Base-by-base conservation (phyloP, 2,329 filamentous ascomycete genomes). In the Verticillium klebahnii region DNA sequence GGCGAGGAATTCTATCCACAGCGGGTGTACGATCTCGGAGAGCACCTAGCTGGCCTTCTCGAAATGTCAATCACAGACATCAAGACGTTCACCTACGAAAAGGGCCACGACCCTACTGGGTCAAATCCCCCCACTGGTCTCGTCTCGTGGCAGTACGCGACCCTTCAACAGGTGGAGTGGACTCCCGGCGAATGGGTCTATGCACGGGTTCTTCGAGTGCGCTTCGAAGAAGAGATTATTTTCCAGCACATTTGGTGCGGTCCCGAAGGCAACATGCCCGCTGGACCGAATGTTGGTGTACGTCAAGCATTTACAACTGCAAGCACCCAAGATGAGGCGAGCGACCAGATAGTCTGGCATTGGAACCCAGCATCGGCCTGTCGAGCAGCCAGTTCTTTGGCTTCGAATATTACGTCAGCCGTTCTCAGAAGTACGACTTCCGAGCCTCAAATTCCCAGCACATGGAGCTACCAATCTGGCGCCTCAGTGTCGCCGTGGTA, bases 221-320 rank as follows among this genome's bases (percentile, higher is more conserved):
- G 56, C 8, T 58, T 36, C 17, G 34, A 58, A 19, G 34, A 58
- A 14, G 56, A 58, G 36, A 40, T 58, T 11, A 14, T 58, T n/a
- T 58, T 58, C 56, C 36, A 37, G 34, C 56, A 58, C 7, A 36
- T 58, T 15, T 58, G 56, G 56, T 58, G 56, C 11, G 34, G 29
- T 2, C 56, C 56, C 25, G 36, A 23, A 36, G 6, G n/a, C 15
- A 56, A 32, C 15, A 29, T 23, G 14, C 4, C 25, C 7, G 11
- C 25, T 31, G 54, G 15, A 7, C 12, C 37, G 2, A n/a, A 5
- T 15, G n/a, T 40, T 40, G 15, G 4, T 2, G 14, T 2, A 40
- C 37, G 37, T 7, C 37, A 40, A 15, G 37, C 14, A 40, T 15
- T 1, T 17, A 15, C 37, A 40, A 40, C 37, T 2, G 15, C 17